Evolutionary conservation across 257 asterid species (phyloP), one percentile per base, ranked within the genome.

Genomic region (Jacaranda copaia): DNA sequence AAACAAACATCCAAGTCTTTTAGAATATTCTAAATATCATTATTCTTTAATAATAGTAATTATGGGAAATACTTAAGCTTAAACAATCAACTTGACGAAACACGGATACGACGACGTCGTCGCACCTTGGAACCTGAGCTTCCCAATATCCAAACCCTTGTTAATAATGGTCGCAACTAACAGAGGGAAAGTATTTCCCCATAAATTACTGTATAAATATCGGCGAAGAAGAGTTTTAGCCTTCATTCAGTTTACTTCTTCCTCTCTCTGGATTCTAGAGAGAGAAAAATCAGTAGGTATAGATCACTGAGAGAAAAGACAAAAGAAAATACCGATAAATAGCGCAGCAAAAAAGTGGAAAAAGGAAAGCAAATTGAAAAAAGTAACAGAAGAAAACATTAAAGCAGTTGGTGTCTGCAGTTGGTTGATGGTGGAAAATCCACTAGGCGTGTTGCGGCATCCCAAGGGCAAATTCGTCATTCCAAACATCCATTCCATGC

Each of bases 361-460:
- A 78, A 68, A 13, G 53, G 62, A 53, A 72, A 55, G 59, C 40
- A 59, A 67, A 72, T 60, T 20, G 51, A 40, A 56, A 32, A 12
- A 8, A 53, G 45, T 0, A 55, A 4, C 48, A 51, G 16, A 68
- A 59, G 43, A 70, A 18, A 25, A 59, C 87, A 77, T 79, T 78
- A 81, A 76, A 77, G 83, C 85, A 79, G 86, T 76, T 83, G 74
- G 49, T 42, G 79, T 81, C 73, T 66, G 66, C 81, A 74, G 89
- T 77, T 84, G 90, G 87, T 88, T 79, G 81, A 84, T 90, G 94
- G 94, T 90, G 88, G 89, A 84, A 66, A 86, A 79, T 78, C 84
- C 76, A 84, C 77, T 46, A 64, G 86, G 84, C 81, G 76, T 79
- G 83, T 42, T 72, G 79, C 83, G 55, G 83, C 73, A 60, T 74